Conservation (phyloP, 352 stramenopile species). For the Phytophthora sp. region DNA sequence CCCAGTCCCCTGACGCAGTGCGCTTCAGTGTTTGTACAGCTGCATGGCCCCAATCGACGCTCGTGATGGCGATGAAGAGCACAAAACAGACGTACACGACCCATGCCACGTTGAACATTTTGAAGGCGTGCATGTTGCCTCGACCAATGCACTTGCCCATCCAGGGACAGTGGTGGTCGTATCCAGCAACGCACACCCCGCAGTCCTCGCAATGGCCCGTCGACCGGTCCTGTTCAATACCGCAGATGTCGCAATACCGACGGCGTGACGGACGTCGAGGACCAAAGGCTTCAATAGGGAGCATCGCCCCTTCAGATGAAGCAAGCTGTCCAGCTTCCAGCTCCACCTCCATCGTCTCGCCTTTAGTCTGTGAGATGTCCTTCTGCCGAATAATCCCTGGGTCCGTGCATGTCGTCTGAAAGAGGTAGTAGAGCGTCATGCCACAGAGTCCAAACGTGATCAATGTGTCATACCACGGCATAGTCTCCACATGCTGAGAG, state of each 20-base stretch:
- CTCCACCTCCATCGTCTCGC: conserved; percentile 33
- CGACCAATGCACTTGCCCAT: conserved; percentile 95
- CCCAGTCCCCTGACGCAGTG: conserved; percentile 35
- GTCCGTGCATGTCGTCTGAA: conserved; percentile 73
- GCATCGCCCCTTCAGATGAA: not conserved
- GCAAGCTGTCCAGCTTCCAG: conserved; percentile 25
- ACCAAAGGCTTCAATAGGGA: conserved; percentile 5
- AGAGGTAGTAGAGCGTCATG: conserved; percentile 74
- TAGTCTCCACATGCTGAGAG: conserved; percentile 50
- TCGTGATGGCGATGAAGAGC: conserved; percentile 62
- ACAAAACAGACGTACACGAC: conserved; percentile 88
- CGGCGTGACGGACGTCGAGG: conserved; percentile 24
- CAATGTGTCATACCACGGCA: conserved; percentile 64
- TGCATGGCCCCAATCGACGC: conserved; percentile 53
- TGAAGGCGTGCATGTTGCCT: conserved; percentile 91
- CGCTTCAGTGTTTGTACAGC: conserved; percentile 48
- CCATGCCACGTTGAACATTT: conserved; percentile 88
- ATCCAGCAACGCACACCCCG: conserved; percentile 90
- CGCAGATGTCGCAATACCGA: conserved; percentile 76
- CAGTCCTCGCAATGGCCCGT: conserved; percentile 94
- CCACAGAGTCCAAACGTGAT: conserved; percentile 63
- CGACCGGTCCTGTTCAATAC: conserved; percentile 56
- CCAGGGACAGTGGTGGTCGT: conserved; percentile 94
- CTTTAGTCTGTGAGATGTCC: conserved; percentile 21
- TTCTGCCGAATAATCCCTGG: conserved; percentile 64